Evolutionary conservation across 495 filamentous ascomycete genomes (phyloP).

Genomic region (Penicillium parvum): DNA sequence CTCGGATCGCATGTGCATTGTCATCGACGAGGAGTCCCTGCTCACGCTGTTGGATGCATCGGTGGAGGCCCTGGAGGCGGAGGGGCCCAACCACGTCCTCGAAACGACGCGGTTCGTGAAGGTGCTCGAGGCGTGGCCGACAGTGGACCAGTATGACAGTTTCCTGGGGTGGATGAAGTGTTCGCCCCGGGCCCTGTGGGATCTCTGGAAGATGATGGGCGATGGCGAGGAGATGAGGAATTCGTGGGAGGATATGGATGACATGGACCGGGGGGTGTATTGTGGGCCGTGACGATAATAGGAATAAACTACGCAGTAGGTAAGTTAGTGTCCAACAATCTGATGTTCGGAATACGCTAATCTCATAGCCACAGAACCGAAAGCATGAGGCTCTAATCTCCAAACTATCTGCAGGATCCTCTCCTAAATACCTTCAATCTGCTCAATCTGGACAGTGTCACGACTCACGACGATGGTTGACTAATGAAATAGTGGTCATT

Average conservation of each 20-base stretch:
- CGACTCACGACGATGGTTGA: too few relatives aligned
- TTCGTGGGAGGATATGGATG: slow-evolving; percentile 3
- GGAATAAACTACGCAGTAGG: too few relatives aligned
- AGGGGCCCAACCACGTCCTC: background rate
- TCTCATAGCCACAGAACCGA: too few relatives aligned
- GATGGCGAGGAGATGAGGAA: slow-evolving; percentile 6
- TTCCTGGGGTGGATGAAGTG: slow-evolving; percentile 20
- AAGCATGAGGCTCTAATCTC: too few relatives aligned
- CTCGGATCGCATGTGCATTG: slow-evolving; percentile 6
- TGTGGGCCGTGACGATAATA: too few relatives aligned
- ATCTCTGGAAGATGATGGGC: slow-evolving; percentile 12
- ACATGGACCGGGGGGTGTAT: background rate
- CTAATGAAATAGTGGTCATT: too few relatives aligned
- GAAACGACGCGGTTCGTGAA: slow-evolving; percentile 11
- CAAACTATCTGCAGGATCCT: too few relatives aligned
- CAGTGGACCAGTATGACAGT: slow-evolving; percentile 8
- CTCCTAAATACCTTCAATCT: too few relatives aligned
- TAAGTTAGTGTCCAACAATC: too few relatives aligned
- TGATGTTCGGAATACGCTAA: too few relatives aligned
- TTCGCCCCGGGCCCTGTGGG: slow-evolving; percentile 5
- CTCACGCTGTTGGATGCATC: slow-evolving; percentile 6
- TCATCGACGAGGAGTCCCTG: slow-evolving; percentile 9
- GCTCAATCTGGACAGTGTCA: too few relatives aligned
- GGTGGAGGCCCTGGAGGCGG: slow-evolving; percentile 1
- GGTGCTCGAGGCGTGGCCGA: slow-evolving; percentile 17